Percentiles rank a stretch among this genome's conserved stretches.
Conservation (phyloP, 768 basidiomycete species). For the Lentinula edodes region DNA sequence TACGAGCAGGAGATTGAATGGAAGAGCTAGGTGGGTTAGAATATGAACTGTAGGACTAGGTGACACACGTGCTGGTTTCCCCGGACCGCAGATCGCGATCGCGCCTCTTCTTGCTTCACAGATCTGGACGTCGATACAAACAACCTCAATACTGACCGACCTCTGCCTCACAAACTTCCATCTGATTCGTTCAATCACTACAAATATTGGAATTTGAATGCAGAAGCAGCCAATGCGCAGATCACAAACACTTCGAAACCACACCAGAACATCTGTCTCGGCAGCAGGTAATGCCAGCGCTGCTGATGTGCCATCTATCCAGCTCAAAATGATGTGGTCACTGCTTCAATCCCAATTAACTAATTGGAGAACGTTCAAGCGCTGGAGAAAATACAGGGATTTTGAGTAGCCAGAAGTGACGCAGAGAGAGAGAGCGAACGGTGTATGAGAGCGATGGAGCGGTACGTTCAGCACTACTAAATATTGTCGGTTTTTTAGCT, state of each 20-base stretch:
- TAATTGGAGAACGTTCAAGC: conserved; percentile 60
- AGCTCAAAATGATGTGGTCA: conserved; percentile 63
- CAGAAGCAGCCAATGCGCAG: conserved; percentile 33
- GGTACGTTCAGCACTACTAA: conserved; percentile 29
- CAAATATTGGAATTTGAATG: too few relatives aligned
- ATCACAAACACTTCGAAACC: conserved; percentile 56
- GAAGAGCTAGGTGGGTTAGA: too few relatives aligned
- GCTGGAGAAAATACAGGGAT: conserved; percentile 65
- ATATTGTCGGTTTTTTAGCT: too few relatives aligned
- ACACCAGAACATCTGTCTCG: conserved; percentile 39
- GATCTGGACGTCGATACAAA: too few relatives aligned
- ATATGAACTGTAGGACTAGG: too few relatives aligned
- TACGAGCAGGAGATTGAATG: too few relatives aligned
- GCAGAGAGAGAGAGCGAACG: conserved; percentile 76
- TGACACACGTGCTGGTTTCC: too few relatives aligned
- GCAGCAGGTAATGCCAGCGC: conserved; percentile 10
- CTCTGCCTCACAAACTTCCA: neutral
- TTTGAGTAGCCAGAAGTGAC: conserved; percentile 77
- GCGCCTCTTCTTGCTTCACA: too few relatives aligned
- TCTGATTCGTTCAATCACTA: neutral
- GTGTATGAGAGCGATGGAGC: conserved; percentile 76
- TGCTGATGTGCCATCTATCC: conserved; percentile 44
- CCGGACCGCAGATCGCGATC: too few relatives aligned
- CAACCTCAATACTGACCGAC: too few relatives aligned
- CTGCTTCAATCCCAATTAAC: conserved; percentile 53